phyloP scores from a whole-genome alignment of 495 filamentous ascomycete species.

The Annulohypoxylon bovei region DNA sequence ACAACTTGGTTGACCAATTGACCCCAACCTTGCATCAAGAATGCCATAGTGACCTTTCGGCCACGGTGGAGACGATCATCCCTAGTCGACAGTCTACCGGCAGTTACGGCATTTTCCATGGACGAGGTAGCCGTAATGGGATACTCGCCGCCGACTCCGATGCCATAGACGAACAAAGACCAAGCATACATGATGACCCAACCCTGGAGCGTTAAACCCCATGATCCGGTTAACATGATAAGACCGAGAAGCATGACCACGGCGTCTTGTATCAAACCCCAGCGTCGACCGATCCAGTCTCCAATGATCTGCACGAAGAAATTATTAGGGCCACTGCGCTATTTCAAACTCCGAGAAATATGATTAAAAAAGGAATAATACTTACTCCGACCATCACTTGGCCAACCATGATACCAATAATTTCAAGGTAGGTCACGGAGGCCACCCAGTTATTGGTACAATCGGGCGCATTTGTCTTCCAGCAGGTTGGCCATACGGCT shows the following conservation, averaged over 20 bases:
- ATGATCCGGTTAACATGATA: constrained; percentile 84
- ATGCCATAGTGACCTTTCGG: constrained; percentile 89
- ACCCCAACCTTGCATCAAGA: constrained; percentile 97
- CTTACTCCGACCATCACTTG: constrained; percentile 77
- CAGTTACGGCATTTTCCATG: constrained; percentile 89
- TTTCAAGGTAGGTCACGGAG: constrained; percentile 84
- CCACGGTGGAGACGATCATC: constrained; percentile 93
- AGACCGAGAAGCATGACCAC: constrained; percentile 90
- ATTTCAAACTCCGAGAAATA: constrained; percentile 47
- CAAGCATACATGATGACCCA: constrained; percentile 95
- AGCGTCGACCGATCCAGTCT: constrained; percentile 82
- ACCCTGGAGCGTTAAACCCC: constrained; percentile 83
- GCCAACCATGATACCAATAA: constrained; percentile 88
- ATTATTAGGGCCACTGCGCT: constrained; percentile 10
- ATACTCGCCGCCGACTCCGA: constrained; percentile 94
- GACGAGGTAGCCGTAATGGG: constrained; percentile 95
- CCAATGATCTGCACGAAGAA: constrained; percentile 53
- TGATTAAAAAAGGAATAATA: constrained; percentile 36
- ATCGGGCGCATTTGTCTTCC: constrained; percentile 64
- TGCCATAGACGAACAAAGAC: constrained; percentile 88
- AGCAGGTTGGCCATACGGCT: constrained; percentile 75
- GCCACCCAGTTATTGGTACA: constrained; percentile 80
- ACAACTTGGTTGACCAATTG: constrained; percentile 90
- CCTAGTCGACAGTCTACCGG: constrained; percentile 84
- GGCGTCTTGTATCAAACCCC: constrained; percentile 94